Base-by-base conservation (phyloP, 2,329 filamentous ascomycete genomes). In the Pseudonectria buxi region DNA sequence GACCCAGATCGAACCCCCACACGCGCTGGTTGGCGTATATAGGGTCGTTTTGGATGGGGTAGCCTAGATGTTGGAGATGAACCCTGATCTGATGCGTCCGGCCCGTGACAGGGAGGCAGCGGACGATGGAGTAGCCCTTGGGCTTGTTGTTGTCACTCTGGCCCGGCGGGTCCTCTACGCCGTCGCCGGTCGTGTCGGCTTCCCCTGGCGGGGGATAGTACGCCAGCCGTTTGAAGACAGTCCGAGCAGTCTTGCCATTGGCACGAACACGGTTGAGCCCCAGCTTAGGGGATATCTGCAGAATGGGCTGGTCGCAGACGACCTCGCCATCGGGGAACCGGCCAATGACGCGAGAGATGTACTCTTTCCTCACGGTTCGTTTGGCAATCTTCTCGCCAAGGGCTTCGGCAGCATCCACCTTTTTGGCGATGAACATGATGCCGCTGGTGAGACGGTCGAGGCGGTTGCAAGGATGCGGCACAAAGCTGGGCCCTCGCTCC, bases 351-450 rank as follows among this genome's bases (percentile, higher is more conserved):
- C 92, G 76, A 3, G 90, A 90, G 15, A 98, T 71, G 54, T 98
- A 98, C 60, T 98, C 92, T 59, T 98, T 98, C 50, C 87, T 81
- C 26, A 98, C 86, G 1, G 83, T 90, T 25, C 92, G 75, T 5
- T 74, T 75, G 47, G 79, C 76, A 39, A 98, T 86, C 59, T 95
- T 84, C 28, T 72, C 65, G 36, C 81, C 79, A 47, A 98, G 73
- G 24, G 71, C 70, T 45, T 90, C 86, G 1, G 92, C 90, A 0
- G 85, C 86, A 52, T 79, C 76, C 26, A 81, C 72, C 44, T 86
- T 80, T 64, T 98, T 98, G 18, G 83, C 92, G 50, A 98, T 81
- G 60, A 98, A 98, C 90, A 98, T 96, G 57, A 98, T 85, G 32
- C 92, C 92, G 50, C 87, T 95, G 0, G 92, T 98, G 51, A 98